Conservation (phyloP, 352 stramenopile genomes). For the Globisporangium heterothallicum region DNA sequence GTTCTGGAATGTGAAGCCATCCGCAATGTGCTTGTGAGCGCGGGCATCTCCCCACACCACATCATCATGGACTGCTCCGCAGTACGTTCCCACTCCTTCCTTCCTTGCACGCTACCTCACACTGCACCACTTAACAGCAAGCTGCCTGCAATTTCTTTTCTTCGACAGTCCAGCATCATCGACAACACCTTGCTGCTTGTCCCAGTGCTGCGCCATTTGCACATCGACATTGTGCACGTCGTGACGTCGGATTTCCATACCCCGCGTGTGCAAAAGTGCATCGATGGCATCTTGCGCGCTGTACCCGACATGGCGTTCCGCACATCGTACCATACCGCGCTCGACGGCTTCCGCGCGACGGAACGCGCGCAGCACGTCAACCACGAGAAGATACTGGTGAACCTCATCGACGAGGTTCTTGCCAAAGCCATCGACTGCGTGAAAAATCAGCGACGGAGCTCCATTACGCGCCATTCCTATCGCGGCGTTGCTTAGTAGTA, state of each 20-base stretch:
- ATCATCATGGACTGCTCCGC: constrained; percentile 66
- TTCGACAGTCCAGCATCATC: constrained; percentile 26
- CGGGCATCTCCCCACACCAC: constrained; percentile 58
- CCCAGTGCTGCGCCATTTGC: constrained; percentile 23
- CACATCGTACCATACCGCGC: constrained; percentile 24
- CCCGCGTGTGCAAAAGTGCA: constrained; percentile 21
- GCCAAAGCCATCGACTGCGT: constrained; percentile 18
- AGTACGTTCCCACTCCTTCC: constrained; percentile 19
- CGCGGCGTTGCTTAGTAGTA: no score
- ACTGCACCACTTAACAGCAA: no score
- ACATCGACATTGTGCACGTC: constrained; percentile 26
- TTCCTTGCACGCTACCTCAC: no score
- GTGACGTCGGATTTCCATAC: constrained; percentile 36
- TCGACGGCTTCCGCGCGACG: constrained; percentile 13
- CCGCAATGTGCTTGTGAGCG: constrained; percentile 39
- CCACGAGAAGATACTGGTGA: constrained; percentile 6
- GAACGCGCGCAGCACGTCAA: constrained; percentile 11
- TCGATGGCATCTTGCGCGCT: constrained; percentile 23
- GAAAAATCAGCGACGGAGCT: constrained; percentile 18
- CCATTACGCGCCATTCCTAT: constrained; percentile 6
- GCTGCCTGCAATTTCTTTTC: no score
- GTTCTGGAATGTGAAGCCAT: constrained; percentile 45
- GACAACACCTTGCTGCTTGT: constrained; percentile 32
- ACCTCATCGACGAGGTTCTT: constrained; percentile 7
- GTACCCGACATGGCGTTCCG: constrained; percentile 18